Evolutionary conservation across 192 early-diverging fungal genomes (phyloP).

Genomic region (Coemansia sp.): DNA sequence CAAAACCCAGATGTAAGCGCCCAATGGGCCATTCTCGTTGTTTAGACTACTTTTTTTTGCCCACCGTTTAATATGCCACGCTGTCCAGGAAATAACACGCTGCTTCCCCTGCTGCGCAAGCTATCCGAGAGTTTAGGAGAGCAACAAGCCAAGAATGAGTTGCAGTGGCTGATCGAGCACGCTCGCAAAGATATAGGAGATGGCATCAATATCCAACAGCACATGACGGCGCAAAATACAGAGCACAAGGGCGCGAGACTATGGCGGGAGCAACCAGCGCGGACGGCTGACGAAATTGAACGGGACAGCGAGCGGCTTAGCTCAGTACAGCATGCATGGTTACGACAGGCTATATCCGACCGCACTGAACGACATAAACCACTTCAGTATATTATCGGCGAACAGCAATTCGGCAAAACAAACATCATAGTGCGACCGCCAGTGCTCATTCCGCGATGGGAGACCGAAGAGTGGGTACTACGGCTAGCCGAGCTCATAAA

Average conservation of each 20-base stretch:
- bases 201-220: background rate
- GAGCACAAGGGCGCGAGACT: constrained; percentile 17
- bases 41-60: background rate
- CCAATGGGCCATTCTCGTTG: too few species aligned
- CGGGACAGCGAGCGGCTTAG: constrained; percentile 18
- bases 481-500: constrained; percentile 57
- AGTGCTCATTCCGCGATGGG: constrained; percentile 86
- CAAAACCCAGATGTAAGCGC: too few species aligned
- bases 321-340: constrained; percentile 49
- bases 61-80: constrained; percentile 25
- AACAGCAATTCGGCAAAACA: constrained; percentile 80
- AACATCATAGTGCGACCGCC: constrained; percentile 71
- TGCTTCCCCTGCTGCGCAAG: constrained; percentile 30
- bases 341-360: constrained; percentile 56
- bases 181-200: constrained; percentile 21
- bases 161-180: constrained; percentile 44
- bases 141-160: constrained; percentile 42
- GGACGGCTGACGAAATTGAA: constrained; percentile 22
- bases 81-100: constrained; percentile 37
- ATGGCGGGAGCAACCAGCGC: constrained; percentile 45
- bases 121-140: constrained; percentile 34
- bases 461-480: constrained; percentile 93
- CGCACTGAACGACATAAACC: constrained; percentile 71
- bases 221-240: background rate
- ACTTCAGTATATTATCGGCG: constrained; percentile 90